phyloP scores from a whole-genome alignment of 1,284 basidiomycete genomes.

The Irpex rosettiformis region DNA sequence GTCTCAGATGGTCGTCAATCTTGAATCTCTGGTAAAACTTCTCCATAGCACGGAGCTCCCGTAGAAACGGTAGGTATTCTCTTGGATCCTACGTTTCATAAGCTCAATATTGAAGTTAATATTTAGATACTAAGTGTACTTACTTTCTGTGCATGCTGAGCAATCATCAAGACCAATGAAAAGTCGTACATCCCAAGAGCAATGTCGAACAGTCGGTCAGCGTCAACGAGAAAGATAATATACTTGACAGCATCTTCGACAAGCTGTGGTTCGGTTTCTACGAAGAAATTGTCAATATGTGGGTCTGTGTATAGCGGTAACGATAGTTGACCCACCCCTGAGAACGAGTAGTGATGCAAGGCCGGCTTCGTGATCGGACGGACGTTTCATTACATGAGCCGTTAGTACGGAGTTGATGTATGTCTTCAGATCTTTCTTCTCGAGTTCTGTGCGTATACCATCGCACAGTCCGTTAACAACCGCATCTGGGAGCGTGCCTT shows the following conservation, averaged over 20 bases:
- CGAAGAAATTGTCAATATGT: background rate
- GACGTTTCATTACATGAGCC: conserved; percentile 88
- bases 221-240: conserved; percentile 96
- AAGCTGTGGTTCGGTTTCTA: conserved; percentile 69
- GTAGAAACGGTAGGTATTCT: conserved; percentile 96
- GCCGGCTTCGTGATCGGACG: conserved; percentile 88
- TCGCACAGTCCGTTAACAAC: conserved; percentile 79
- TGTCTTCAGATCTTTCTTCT: conserved; percentile 66
- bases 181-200: conserved; percentile 99
- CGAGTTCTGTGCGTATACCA: conserved; percentile 71
- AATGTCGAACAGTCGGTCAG: conserved; percentile 88
- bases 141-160: conserved; percentile 96
- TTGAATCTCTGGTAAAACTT: conserved; percentile 84
- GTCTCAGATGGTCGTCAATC: conserved; percentile 91
- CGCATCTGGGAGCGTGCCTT: conserved; percentile 48
- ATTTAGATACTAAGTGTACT: conserved; percentile 10
- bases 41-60: conserved; percentile 81
- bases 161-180: conserved; percentile 91
- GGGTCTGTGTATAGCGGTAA: background rate
- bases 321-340: conserved; percentile 48
- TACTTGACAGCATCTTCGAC: conserved; percentile 98
- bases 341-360: conserved; percentile 76
- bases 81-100: conserved; percentile 76
- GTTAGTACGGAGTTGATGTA: conserved; percentile 93
- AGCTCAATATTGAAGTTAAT: background rate